Conservation (phyloP, 441 rosid genomes). For the Isatis lusitanica region DNA sequence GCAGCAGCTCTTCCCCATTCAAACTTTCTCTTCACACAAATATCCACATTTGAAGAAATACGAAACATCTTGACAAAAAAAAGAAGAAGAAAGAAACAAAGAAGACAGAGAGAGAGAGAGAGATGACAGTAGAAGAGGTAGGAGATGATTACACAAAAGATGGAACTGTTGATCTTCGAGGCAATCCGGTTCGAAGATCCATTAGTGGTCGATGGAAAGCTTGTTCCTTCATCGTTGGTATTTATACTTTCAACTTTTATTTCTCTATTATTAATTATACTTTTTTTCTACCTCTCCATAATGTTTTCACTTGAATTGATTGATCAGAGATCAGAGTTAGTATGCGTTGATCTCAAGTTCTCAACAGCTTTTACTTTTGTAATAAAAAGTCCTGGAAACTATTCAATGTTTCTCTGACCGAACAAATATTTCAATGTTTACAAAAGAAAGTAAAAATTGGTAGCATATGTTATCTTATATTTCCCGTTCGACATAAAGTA, state of each 20-base stretch:
- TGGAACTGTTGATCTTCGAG: conserved; percentile 77
- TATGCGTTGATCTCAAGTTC: background rate
- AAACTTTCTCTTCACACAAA: background rate
- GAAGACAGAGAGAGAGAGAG: background rate
- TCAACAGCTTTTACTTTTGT: background rate
- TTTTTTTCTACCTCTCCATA: too few relatives aligned
- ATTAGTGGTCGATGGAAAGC: conserved; percentile 72
- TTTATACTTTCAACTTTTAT: background rate
- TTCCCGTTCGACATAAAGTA: background rate
- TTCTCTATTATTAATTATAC: too few relatives aligned
- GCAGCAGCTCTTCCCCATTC: background rate
- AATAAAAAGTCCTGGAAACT: conserved; percentile 19
- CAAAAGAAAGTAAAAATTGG: background rate
- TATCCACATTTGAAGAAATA: background rate
- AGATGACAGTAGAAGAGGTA: conserved; percentile 35
- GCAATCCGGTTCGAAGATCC: conserved; percentile 67
- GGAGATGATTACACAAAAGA: conserved; percentile 62
- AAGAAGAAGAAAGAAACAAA: background rate
- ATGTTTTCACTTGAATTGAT: background rate
- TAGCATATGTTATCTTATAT: conserved; percentile 25
- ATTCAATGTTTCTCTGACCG: conserved; percentile 6
- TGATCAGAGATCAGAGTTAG: background rate
- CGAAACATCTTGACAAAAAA: too few relatives aligned
- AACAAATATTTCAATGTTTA: background rate
- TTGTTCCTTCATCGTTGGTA: conserved; percentile 70